Evolutionary conservation across 148 eudicot species (phyloP), one percentile per base, ranked within the genome.

Genomic region (Amaranthus cruentus): DNA sequence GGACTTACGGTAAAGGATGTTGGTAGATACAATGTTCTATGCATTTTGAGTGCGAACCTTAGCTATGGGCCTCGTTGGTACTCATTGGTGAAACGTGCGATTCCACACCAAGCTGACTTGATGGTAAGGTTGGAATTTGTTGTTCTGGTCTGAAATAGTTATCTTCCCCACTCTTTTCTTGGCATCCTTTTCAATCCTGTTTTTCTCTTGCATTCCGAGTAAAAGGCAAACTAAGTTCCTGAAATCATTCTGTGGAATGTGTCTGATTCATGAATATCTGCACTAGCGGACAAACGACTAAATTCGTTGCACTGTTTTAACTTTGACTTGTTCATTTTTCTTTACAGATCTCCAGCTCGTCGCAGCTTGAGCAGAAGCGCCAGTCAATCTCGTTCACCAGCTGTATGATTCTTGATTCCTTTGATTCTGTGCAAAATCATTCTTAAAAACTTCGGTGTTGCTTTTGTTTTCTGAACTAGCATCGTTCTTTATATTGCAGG

Each of bases 271-370:
- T 59, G 28, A 52, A 38, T 66, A 11, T 9, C 42, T 51, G 46
- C 18, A 57, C 12, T 52, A 65, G 5, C 18, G 43, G 6, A 12
- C 47, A 50, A 53, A 47, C 61, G 21, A 2, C 18, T 18, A 18
- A 18, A 18, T 18, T 18, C 18, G 8, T 3, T 15, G 13, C 9
- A 4, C 5, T 18, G 61, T 53, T 52, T n/a, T 71, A 38, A 72
- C 55, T 5, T 59, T 51, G 42, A 12, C 46, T 18, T 53, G n/a
- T 50, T 57, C 11, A 14, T 3, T 11, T 54, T 70, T 73, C 58
- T 84, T 52, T 63, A 75, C 87, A 88, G 96, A 79, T 84, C 90
- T 43, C 87, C 84, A 8, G 74, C 77, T 7, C 71, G 62, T 42
- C 72, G 73, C 75, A 67, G 72, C 10, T 47, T 55, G 61, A 84